Percentiles rank a stretch among this genome's conserved stretches.
Conservation (phyloP, 2,329 filamentous ascomycete genomes). For the Cordyceps pruinosa region DNA sequence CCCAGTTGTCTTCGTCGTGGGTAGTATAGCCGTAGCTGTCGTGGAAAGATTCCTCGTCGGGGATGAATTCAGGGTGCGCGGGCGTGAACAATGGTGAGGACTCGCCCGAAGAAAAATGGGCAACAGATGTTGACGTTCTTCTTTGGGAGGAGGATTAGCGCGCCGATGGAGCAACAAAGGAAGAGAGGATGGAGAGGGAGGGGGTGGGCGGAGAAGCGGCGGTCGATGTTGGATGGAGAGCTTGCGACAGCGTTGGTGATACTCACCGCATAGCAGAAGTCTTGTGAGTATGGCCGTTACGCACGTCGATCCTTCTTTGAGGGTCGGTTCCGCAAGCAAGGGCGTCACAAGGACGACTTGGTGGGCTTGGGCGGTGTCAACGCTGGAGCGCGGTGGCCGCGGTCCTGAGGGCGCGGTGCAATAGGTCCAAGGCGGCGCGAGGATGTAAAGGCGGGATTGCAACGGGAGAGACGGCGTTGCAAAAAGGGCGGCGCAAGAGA, state of each 20-base stretch:
- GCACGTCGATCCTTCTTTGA: slow-evolving; percentile 11
- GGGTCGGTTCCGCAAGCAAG: slow-evolving; percentile 11
- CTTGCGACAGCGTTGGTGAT: slow-evolving; percentile 15
- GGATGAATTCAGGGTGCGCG: neutral
- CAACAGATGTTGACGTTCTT: slow-evolving; percentile 6
- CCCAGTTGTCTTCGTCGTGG: slow-evolving; percentile 9
- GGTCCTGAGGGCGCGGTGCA: slow-evolving; percentile 3
- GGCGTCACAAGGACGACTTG: slow-evolving; percentile 7
- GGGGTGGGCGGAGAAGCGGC: slow-evolving; percentile 12
- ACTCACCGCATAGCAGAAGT: slow-evolving; percentile 40
- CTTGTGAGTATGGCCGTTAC: slow-evolving; percentile 8
- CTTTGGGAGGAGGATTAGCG: slow-evolving; percentile 6
- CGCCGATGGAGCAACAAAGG: neutral
- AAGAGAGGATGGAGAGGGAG: neutral
- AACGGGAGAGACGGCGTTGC: neutral
- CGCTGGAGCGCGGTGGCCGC: slow-evolving; percentile 5
- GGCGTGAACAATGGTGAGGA: slow-evolving; percentile 7
- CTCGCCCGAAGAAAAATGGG: slow-evolving; percentile 11
- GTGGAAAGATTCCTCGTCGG: slow-evolving; percentile 4
- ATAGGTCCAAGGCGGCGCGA: neutral
- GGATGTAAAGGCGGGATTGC: neutral
- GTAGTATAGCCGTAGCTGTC: slow-evolving; percentile 6
- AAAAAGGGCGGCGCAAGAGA: slow-evolving; percentile 7
- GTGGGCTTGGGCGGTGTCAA: slow-evolving; percentile 2
- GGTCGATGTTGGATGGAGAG: neutral